Percentiles rank a stretch among this genome's conserved stretches.
Conservation (phyloP, 225 moss, liverwort and hornwort species). For the Ulota crispa region DNA sequence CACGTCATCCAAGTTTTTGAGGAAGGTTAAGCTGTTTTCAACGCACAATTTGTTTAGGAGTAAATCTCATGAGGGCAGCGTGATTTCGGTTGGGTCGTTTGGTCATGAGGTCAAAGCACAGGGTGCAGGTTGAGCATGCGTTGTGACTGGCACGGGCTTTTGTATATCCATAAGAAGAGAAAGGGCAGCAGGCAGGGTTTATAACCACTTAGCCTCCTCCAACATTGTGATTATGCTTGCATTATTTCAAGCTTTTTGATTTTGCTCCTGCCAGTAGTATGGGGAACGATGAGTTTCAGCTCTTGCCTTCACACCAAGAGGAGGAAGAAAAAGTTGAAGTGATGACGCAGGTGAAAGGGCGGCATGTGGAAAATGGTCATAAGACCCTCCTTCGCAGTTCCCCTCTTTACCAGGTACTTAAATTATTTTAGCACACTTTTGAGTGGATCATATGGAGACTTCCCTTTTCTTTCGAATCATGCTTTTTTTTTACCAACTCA, state of each 20-base stretch:
- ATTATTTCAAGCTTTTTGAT: neutral
- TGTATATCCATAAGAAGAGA: conserved; percentile 17
- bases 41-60: neutral
- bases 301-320: conserved; percentile 2
- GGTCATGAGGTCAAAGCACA: conserved; percentile 17
- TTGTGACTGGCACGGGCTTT: neutral
- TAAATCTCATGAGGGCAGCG: conserved; percentile 1
- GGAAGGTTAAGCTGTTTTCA: neutral
- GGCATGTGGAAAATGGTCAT: conserved; percentile 47
- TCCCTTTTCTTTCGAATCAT: too few species aligned
- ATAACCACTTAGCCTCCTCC: neutral
- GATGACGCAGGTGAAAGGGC: conserved; percentile 41
- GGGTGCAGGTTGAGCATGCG: conserved; percentile 42
- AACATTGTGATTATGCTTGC: neutral
- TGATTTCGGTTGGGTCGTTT: conserved; percentile 29
- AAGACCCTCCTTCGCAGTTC: conserved; percentile 57
- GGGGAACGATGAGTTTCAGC: conserved; percentile 14
- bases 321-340: neutral
- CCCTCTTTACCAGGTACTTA: conserved; percentile 51
- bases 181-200: neutral
- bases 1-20: neutral
- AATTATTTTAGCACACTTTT: too few species aligned
- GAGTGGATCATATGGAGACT: too few species aligned
- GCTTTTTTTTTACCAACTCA: too few species aligned
- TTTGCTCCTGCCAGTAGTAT: neutral